Conservation (phyloP, 495 filamentous ascomycete species). For the Hyaloscypha variabilis region DNA sequence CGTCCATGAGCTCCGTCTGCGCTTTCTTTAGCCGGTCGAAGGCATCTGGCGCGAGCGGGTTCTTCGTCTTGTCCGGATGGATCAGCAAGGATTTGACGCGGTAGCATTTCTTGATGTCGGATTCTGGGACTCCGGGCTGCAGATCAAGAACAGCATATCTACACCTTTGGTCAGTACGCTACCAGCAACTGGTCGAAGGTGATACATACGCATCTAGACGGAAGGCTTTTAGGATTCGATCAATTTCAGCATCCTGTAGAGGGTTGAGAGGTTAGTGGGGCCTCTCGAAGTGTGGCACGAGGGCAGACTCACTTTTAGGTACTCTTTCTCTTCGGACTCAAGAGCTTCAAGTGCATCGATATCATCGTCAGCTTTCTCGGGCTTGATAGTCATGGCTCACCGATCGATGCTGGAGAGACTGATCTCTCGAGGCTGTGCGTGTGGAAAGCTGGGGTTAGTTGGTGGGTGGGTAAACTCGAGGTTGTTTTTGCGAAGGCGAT, state of each 20-base stretch:
- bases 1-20: conserved; percentile 87
- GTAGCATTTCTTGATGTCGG: conserved; percentile 93
- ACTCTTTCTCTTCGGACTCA: conserved; percentile 87
- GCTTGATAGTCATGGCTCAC: conserved; percentile 35
- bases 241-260: conserved; percentile 88
- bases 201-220: conserved; percentile 78
- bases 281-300: not conserved
- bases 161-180: conserved; percentile 6
- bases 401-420: conserved; percentile 16
- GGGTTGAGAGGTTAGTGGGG: conserved; percentile 24
- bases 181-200: not conserved
- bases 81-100: conserved; percentile 97
- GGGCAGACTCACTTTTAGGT: conserved; percentile 67
- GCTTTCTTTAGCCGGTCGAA: conserved; percentile 98
- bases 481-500: not conserved
- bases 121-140: conserved; percentile 91
- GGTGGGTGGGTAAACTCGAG: not conserved
- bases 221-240: conserved; percentile 90
- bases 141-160: conserved; percentile 95
- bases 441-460: not conserved
- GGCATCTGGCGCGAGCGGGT: conserved; percentile 88
- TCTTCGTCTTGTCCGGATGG: conserved; percentile 96
- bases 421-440: not conserved
- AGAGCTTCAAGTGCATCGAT: conserved; percentile 82
- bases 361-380: conserved; percentile 58